Evolutionary conservation across 352 stramenopile genomes (phyloP), one percentile per base, ranked within the genome.

Genomic region (Pythium aquatile): DNA sequence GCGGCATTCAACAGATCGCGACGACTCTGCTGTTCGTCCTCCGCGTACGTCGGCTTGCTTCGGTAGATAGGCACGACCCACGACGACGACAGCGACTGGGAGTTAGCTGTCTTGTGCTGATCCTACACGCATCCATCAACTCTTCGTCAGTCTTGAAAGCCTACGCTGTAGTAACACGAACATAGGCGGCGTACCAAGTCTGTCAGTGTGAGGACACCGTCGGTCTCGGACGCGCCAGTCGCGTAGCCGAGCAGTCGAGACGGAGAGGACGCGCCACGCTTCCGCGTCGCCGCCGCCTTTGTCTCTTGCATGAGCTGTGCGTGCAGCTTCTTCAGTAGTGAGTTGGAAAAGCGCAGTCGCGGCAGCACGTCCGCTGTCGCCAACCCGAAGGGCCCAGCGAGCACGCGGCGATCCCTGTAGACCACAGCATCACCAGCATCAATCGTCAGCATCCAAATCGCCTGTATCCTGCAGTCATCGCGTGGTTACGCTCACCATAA

Each of bases 401-500:
- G 64, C 55, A 70, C 73, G 10, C 84, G 77, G 8, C 84, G 84
- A 66, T 91, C 82, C 84, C 82, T 91, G 28, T 29, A 20, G 14
- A 20, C 11, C 47, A 55, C 37, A 20, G 17, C 39, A 64, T 5
- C 17, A 3, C 5, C 11, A 37, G 16, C 5, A 13, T 39, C 39
- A 20, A 17, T 14, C 58, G 20, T 28, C 35, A 42, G 35, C 20
- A 24, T 24, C 20, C 20, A 24, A 24, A 24, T 24, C 20, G 20
- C 20, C 20, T 24, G 35, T 42, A 42, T 5, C 1, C 2, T 4
- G n/a, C 17, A 29, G 7, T 11, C 13, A 29, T 51, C 2, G 44
- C 44, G 16, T 28, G 35, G n/a, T 13, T 14, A 59, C 20, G 20
- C 76, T 26, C 61, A 89, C 82, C 84, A 93, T 3, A 93, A 62